phyloP scores from a whole-genome alignment of 1,284 basidiomycete genomes.

The Malassezia vespertilionis region DNA sequence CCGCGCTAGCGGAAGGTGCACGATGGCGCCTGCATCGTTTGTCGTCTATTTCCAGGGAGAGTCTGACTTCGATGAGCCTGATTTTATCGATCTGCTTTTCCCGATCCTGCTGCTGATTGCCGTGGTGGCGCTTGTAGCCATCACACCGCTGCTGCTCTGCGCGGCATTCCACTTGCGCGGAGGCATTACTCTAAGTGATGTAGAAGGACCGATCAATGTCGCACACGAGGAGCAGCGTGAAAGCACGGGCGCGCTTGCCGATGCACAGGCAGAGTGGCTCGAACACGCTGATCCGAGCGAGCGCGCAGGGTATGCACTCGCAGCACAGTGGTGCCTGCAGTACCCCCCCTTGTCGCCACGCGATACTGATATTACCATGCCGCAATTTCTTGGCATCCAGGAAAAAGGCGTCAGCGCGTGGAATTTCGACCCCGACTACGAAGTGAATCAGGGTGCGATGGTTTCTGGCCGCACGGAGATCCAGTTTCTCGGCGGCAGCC shows the following conservation, averaged over 20 bases:
- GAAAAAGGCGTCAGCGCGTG: constrained; percentile 47
- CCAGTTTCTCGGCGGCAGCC: constrained; percentile 43
- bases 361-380: constrained; percentile 44
- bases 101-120: constrained; percentile 71
- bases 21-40: too few relatives aligned
- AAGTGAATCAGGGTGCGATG: constrained; percentile 41
- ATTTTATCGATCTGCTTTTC: constrained; percentile 29
- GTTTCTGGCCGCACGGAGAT: constrained; percentile 45
- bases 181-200: constrained; percentile 59
- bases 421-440: constrained; percentile 46
- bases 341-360: constrained; percentile 27
- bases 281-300: constrained; percentile 64
- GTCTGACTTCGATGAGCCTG: constrained; percentile 4
- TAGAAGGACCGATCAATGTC: constrained; percentile 85
- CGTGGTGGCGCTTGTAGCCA: constrained; percentile 59
- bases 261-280: constrained; percentile 82
- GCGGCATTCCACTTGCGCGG: constrained; percentile 30
- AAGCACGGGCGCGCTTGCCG: constrained; percentile 80
- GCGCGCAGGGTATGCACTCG: constrained; percentile 65
- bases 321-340: constrained; percentile 61
- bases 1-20: too few relatives aligned
- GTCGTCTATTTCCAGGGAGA: too few relatives aligned
- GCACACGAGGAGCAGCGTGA: constrained; percentile 61
- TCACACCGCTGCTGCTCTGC: constrained; percentile 33
- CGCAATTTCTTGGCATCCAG: constrained; percentile 45